phyloP scores from a whole-genome alignment of 225 moss, liverwort and hornwort species.

The Straminergon stramineum region DNA sequence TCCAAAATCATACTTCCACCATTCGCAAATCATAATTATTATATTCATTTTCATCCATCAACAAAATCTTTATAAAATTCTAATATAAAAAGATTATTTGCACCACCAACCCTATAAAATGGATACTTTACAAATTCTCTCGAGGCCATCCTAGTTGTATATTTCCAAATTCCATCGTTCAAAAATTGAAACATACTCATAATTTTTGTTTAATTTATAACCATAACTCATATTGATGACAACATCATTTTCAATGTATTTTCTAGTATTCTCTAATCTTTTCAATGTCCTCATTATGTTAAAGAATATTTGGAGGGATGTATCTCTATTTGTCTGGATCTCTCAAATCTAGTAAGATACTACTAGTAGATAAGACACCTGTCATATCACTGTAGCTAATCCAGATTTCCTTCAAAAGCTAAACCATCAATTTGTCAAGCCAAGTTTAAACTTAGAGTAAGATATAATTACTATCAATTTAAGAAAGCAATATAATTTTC shows the following conservation, averaged over 20 bases:
- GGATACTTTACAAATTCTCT: neutral
- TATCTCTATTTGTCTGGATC: neutral
- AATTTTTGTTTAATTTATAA: too few species aligned
- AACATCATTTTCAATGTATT: neutral
- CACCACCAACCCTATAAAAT: neutral
- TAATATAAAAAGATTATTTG: neutral
- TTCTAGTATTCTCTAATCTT: neutral
- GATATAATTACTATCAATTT: neutral
- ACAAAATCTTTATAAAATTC: neutral
- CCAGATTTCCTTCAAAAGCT: neutral
- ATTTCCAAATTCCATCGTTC: neutral
- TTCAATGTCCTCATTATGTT: neutral
- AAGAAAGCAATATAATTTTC: neutral
- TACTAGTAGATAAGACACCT: neutral
- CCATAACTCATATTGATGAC: too few species aligned
- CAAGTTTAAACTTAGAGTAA: neutral
- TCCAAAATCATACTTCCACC: neutral
- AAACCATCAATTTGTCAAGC: neutral
- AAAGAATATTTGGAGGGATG: neutral
- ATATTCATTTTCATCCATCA: neutral
- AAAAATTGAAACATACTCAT: neutral
- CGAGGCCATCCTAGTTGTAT: neutral
- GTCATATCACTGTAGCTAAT: neutral
- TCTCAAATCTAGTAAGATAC: accelerated
- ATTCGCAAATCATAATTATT: neutral